Conservation (phyloP, 352 stramenopile species). For the Globisporangium viniferum region DNA sequence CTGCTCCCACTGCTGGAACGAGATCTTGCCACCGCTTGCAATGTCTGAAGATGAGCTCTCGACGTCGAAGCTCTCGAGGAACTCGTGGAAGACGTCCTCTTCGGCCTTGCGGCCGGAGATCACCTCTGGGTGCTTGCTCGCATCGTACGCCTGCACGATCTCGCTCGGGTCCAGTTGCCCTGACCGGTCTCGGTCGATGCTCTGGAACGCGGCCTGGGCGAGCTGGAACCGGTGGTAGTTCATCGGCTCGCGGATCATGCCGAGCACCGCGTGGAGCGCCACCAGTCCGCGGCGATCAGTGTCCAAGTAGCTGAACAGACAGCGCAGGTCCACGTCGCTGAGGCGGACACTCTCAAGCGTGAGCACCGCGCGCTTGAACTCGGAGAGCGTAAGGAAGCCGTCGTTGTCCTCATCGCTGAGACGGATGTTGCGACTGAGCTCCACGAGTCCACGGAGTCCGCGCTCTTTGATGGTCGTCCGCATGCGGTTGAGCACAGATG, state of each 20-base stretch:
- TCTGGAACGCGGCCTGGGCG: conserved; percentile 75
- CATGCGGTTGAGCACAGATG: conserved; percentile 53
- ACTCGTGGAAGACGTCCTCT: conserved; percentile 68
- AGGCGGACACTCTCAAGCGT: conserved; percentile 40
- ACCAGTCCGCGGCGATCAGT: conserved; percentile 65
- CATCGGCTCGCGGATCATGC: conserved; percentile 82
- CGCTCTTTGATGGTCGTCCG: conserved; percentile 42
- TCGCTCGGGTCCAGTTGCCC: conserved; percentile 54
- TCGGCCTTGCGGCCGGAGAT: conserved; percentile 51
- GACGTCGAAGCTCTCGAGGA: conserved; percentile 75
- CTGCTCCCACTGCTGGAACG: conserved; percentile 50
- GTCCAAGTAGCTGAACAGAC: conserved; percentile 81
- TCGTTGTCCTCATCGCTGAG: conserved; percentile 70
- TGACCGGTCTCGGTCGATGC: conserved; percentile 48
- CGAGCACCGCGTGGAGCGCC: conserved; percentile 74
- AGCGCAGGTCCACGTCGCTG: conserved; percentile 67
- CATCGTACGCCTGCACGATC: conserved; percentile 65
- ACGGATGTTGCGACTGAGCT: conserved; percentile 62
- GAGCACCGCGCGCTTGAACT: conserved; percentile 72
- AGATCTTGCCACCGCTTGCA: conserved; percentile 28
- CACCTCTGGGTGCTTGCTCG: conserved; percentile 70
- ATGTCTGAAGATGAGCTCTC: neutral
- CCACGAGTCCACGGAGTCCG: conserved; percentile 61
- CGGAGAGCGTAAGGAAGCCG: conserved; percentile 54
- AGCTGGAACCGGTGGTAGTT: conserved; percentile 59